phyloP scores from a whole-genome alignment of 2,329 filamentous ascomycete species.

The Aspergillus fructus region DNA sequence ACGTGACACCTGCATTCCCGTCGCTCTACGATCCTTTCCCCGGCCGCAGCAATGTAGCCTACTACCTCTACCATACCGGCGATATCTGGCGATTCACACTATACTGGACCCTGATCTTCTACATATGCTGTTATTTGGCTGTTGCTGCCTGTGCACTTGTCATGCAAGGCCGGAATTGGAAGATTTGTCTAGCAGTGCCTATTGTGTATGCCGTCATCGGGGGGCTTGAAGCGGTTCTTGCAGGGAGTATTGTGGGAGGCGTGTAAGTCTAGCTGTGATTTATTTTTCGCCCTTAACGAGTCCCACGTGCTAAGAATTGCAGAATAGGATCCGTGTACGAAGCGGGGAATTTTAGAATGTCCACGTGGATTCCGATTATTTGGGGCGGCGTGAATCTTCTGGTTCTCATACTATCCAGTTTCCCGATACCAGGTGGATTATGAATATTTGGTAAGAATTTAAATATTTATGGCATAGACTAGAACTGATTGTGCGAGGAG shows the following conservation, averaged over 20 bases:
- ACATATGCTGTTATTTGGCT: slow-evolving; percentile 70
- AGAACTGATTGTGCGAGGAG: not conserved
- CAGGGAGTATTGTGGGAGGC: slow-evolving; percentile 77
- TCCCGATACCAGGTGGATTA: slow-evolving; percentile 87
- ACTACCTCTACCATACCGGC: slow-evolving; percentile 68
- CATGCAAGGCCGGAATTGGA: slow-evolving; percentile 60
- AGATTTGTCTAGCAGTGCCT: slow-evolving; percentile 67
- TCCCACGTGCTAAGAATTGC: slow-evolving; percentile 10
- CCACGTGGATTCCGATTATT: slow-evolving; percentile 87
- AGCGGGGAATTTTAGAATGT: slow-evolving; percentile 83
- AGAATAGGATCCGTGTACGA: slow-evolving; percentile 79
- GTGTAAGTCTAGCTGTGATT: slow-evolving; percentile 57
- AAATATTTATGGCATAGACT: not conserved
- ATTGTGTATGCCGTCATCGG: slow-evolving; percentile 70
- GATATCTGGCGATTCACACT: slow-evolving; percentile 89
- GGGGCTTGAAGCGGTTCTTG: slow-evolving; percentile 72
- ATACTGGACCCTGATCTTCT: slow-evolving; percentile 81
- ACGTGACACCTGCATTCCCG: slow-evolving; percentile 71
- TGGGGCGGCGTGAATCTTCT: slow-evolving; percentile 85
- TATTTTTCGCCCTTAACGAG: not conserved
- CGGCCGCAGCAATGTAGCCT: slow-evolving; percentile 54
- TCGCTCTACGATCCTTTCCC: slow-evolving; percentile 75
- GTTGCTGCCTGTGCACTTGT: slow-evolving; percentile 70
- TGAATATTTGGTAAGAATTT: slow-evolving; percentile 43
- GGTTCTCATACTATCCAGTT: slow-evolving; percentile 80